A percentile compares a stretch with the other conserved stretches of the same genome.
These are phyloP conservation scores for Myxozyma mucilagina DNA, from an alignment of 805 yeast species.

Conservation along the genomic window DNA sequence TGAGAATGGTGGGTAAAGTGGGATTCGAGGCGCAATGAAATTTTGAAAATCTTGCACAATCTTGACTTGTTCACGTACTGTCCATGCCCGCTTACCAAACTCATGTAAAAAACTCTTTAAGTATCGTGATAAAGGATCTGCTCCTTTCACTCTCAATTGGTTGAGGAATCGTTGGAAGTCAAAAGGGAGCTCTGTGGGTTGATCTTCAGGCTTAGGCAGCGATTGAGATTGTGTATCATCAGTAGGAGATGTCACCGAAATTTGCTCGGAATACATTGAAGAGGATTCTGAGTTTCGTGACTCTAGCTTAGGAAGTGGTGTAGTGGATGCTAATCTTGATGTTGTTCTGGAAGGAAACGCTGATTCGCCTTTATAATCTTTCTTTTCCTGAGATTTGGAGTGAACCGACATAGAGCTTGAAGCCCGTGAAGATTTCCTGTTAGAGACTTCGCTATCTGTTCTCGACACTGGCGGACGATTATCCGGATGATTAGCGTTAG, in stretches of 20 bases:
- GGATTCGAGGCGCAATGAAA: slow-evolving; percentile 52
- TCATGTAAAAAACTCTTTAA: slow-evolving; percentile 71
- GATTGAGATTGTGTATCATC: slow-evolving; percentile 2
- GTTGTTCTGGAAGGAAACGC: slow-evolving; percentile 2
- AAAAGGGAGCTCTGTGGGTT: slow-evolving; percentile 48
- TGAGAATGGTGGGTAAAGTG: slow-evolving; percentile 69
- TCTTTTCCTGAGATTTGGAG: background rate
- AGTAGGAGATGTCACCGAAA: background rate
- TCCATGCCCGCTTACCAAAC: slow-evolving; percentile 69
- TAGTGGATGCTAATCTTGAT: background rate
- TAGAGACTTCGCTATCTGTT: background rate
- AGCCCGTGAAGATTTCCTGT: background rate
- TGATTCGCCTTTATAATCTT: background rate
- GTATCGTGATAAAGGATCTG: slow-evolving; percentile 87
- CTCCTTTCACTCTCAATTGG: slow-evolving; percentile 68
- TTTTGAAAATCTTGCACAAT: slow-evolving; percentile 71
- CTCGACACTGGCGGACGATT: slow-evolving; percentile 12
- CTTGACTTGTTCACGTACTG: slow-evolving; percentile 74
- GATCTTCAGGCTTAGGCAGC: slow-evolving; percentile 35
- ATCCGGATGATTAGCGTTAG: slow-evolving; percentile 9
- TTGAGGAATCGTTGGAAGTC: slow-evolving; percentile 81
- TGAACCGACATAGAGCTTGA: slow-evolving; percentile 10
- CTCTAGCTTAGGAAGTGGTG: background rate
- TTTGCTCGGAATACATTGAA: background rate
- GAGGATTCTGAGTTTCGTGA: background rate